Base-by-base conservation (phyloP, 805 yeast species). In the fission yeast (Schizosaccharomyces pombe) region DNA sequence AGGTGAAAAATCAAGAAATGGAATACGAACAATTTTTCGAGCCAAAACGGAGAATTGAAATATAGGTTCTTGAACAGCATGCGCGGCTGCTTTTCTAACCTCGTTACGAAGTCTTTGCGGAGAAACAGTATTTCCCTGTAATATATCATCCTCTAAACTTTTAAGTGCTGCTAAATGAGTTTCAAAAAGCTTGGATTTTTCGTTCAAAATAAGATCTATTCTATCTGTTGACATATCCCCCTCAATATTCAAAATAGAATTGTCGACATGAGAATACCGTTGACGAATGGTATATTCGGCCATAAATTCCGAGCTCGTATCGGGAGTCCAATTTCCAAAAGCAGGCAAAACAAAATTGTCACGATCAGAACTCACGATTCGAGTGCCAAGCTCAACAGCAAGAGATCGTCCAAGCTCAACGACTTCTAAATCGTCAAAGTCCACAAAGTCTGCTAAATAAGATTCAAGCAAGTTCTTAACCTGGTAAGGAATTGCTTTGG, bases 331-430 rank as follows among this genome's bases (percentile, higher is more conserved):
- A 34, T 63, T 67, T 9, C 68, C 64, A 22, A 62, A 56, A 11
- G 60, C 58, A 53, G 58, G 57, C 43, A 78, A 69, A 47, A 74
- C 73, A 1, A 76, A 72, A 30, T 80, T 65, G 60, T 82, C 91
- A 47, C 79, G 69, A 60, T 85, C 93, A 30, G 72, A 72, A 19
- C 79, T 72, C n/a, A 79, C 67, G 11, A 85, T 74, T 3, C 75
- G 65, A 3, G 91, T 85, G 1, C 94, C 94, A 79, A 85, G 75
- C 59, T 84, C 91, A 56, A 87, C 69, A 0, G 98, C 97, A 71
- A 89, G 84, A 0, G 94, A 80, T 52, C 86, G 80, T 55, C 97
- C 97, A 61, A 75, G 79, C 56, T 82, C 80, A 47, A 83, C 74
- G 60, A 68, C 60, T 65, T 73, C 59, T 64, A 63, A 58, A 60